Conservation (phyloP, 306 rosid genomes). For the Quercus robur region DNA sequence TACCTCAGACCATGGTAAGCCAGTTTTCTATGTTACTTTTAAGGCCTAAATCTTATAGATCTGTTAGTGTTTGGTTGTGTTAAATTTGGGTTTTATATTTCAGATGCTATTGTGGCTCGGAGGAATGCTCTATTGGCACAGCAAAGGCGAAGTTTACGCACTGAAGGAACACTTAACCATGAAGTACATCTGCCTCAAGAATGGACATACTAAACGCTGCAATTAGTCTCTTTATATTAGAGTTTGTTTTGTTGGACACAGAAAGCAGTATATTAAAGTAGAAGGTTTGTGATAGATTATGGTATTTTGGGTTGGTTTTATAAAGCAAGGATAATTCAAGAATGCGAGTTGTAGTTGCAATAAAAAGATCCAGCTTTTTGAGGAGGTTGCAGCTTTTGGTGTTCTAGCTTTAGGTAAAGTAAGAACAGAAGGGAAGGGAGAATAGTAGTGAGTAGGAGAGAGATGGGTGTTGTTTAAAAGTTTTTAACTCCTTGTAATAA, state of each 20-base stretch:
- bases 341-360: constrained; percentile 41
- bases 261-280: constrained; percentile 16
- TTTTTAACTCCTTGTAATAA: constrained; percentile 30
- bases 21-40: no score
- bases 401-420: constrained; percentile 25
- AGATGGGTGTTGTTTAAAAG: neutral
- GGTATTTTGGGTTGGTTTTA: constrained; percentile 28
- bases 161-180: constrained; percentile 40
- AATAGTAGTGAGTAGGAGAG: constrained; percentile 16
- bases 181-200: constrained; percentile 75
- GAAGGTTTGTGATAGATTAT: constrained; percentile 17
- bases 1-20: constrained; percentile 42
- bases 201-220: constrained; percentile 63
- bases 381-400: constrained; percentile 36
- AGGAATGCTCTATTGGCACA: constrained; percentile 47
- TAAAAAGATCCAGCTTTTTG: constrained; percentile 47
- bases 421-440: constrained; percentile 17
- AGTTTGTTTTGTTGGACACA: neutral
- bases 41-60: neutral
- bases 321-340: constrained; percentile 33
- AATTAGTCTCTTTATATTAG: neutral
- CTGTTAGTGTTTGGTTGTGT: neutral
- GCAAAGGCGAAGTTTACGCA: constrained; percentile 36
- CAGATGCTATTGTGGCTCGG: constrained; percentile 49
- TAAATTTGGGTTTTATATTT: neutral